Evolutionary conservation across 495 filamentous ascomycete genomes (phyloP).

Genomic region (Sordaria brevicollis): DNA sequence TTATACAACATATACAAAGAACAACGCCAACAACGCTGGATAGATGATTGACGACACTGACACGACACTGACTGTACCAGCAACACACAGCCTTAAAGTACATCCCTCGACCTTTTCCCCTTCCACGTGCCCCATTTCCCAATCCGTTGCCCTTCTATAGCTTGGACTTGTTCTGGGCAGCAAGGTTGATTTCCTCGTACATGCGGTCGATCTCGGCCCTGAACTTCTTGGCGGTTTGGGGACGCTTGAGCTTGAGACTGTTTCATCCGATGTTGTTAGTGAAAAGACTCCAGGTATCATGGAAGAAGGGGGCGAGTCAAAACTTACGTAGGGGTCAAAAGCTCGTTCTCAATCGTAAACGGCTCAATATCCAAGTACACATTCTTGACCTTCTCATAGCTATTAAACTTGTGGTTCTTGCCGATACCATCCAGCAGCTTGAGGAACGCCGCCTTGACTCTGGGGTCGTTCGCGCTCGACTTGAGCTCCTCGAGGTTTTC

Average conservation of each 20-base stretch:
- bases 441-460: constrained; percentile 63
- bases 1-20: too few species aligned
- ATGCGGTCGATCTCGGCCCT: constrained; percentile 64
- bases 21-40: too few species aligned
- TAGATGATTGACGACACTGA: too few species aligned
- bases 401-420: constrained; percentile 78
- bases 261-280: background rate
- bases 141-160: constrained; percentile 18
- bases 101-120: background rate
- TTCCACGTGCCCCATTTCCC: too few species aligned
- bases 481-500: constrained; percentile 58
- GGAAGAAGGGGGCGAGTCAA: constrained; percentile 3
- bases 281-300: background rate
- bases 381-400: constrained; percentile 74
- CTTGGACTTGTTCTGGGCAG: constrained; percentile 25
- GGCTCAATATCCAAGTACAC: constrained; percentile 72
- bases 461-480: constrained; percentile 51
- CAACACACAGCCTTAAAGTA: too few species aligned
- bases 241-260: constrained; percentile 91
- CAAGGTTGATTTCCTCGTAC: constrained; percentile 55
- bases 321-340: constrained; percentile 92
- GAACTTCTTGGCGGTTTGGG: constrained; percentile 72
- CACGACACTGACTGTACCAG: too few species aligned
- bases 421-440: constrained; percentile 73
- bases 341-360: constrained; percentile 87